Percentiles rank a stretch among this genome's conserved stretches.
Conservation (phyloP, 108 stramenopile genomes). For the Nannochloropsis gaditana region DNA sequence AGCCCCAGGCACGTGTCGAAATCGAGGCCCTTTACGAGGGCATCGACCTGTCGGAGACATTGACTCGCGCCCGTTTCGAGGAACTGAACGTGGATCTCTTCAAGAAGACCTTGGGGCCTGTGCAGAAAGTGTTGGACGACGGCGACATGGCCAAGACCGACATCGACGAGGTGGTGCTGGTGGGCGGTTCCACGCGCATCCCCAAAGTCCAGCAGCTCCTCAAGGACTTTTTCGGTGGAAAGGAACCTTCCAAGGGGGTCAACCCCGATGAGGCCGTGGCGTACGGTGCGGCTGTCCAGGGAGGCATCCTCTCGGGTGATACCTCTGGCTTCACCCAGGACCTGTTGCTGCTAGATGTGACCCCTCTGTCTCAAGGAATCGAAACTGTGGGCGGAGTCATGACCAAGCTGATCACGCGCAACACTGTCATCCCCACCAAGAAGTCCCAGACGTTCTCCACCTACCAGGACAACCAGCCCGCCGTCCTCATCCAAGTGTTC, state of each 20-base stretch:
- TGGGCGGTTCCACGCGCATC: constrained; percentile 95
- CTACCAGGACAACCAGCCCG: constrained; percentile 86
- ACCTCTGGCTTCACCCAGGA: constrained; percentile 68
- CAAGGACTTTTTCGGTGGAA: constrained; percentile 89
- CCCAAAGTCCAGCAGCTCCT: constrained; percentile 85
- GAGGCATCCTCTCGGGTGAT: constrained; percentile 78
- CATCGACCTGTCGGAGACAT: constrained; percentile 61
- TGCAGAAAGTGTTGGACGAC: constrained; percentile 80
- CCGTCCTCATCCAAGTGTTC: constrained; percentile 83
- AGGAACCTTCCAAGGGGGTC: constrained; percentile 79
- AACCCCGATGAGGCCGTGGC: constrained; percentile 98
- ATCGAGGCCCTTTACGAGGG: constrained; percentile 60
- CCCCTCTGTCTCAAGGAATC: constrained; percentile 86
- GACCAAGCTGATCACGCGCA: constrained; percentile 85
- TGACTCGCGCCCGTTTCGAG: constrained; percentile 95
- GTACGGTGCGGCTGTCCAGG: constrained; percentile 92
- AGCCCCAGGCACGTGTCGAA: constrained; percentile 62
- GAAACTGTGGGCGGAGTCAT: constrained; percentile 90
- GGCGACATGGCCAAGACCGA: constrained; percentile 76
- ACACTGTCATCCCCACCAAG: constrained; percentile 87
- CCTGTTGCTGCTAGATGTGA: constrained; percentile 82
- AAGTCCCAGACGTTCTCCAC: constrained; percentile 86
- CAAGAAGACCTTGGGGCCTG: constrained; percentile 88
- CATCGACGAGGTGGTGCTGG: constrained; percentile 90
- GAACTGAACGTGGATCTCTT: constrained; percentile 91